Evolutionary conservation across 768 basidiomycete species (phyloP), one percentile per base, ranked within the genome.

Genomic region (Rhizopogon salebrosus): DNA sequence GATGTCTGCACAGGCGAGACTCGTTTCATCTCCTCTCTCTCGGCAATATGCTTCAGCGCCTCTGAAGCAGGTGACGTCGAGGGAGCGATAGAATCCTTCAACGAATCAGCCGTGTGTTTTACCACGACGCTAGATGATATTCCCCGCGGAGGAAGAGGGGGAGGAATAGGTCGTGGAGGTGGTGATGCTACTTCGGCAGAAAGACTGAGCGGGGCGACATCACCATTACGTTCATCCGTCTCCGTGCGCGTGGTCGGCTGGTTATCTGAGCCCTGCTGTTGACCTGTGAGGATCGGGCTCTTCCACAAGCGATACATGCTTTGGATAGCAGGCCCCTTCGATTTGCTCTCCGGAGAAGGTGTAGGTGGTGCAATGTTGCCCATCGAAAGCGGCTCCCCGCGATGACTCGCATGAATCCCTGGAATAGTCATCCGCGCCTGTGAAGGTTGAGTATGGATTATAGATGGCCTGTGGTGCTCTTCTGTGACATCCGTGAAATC

Each of bases 351-450:
- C 9, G 71, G 55, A 0, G 71, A 62, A 40, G 72, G 68, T 4
- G 79, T 75, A 23, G 63, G 56, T 2, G 77, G 73, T 10, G 86
- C 82, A 52, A 81, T 80, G 60, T 88, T 85, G 10, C 91, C 91
- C 77, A 93, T 77, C 3, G 89, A 86, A 84, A 89, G 89, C 39
- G 92, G 80, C 55, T 92, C 89, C 8, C 87, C 87, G n/a, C 81
- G 82, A 62, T 92, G 85, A 59, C 84, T 88, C 3, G 82, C 89
- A 61, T 92, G 90, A 54, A 93, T 93, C 2, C 89, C 88, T 8
- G 91, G 91, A 57, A 93, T 92, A 13, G 81, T 84, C 91, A 93
- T 93, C 60, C 82, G 86, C 27, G 82, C 85, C 63, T 84, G 82
- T 7, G 73, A 65, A 3, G 90, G 90, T 62, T 92, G 91, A 16